Percentiles rank a stretch among this genome's conserved stretches.
phyloP scores from a whole-genome alignment of 352 stramenopile species.

The Globisporangium alternatum region DNA sequence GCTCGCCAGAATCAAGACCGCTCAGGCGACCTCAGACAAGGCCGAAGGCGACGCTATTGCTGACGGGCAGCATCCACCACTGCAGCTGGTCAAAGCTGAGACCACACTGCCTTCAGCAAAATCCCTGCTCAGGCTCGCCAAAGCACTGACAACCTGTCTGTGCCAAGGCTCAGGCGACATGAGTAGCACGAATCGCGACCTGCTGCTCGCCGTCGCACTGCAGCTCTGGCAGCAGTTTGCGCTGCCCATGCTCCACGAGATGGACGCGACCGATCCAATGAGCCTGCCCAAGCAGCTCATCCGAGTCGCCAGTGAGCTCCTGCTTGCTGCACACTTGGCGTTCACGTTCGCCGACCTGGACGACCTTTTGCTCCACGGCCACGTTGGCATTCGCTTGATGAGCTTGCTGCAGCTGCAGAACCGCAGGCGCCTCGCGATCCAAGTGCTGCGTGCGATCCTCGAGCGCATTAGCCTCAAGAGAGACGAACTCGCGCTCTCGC shows the following conservation, averaged over 20 bases:
- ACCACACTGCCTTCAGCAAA: neutral
- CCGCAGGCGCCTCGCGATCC: slow-evolving; percentile 29
- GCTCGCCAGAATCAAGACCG: slow-evolving; percentile 10
- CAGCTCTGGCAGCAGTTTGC: slow-evolving; percentile 41
- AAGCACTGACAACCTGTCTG: slow-evolving; percentile 27
- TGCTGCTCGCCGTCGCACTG: slow-evolving; percentile 31
- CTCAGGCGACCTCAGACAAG: neutral
- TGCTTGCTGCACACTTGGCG: slow-evolving; percentile 40
- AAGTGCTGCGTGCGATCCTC: slow-evolving; percentile 34
- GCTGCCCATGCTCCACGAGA: slow-evolving; percentile 24
- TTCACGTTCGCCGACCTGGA: slow-evolving; percentile 45
- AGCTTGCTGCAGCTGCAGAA: slow-evolving; percentile 30
- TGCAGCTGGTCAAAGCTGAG: neutral
- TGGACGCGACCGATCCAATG: slow-evolving; percentile 27
- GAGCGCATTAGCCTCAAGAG: slow-evolving; percentile 35
- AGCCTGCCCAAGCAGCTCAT: slow-evolving; percentile 21
- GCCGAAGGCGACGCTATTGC: neutral
- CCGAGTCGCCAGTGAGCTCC: slow-evolving; percentile 23
- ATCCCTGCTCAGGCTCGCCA: slow-evolving; percentile 10
- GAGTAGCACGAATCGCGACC: slow-evolving; percentile 25
- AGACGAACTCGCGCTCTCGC: slow-evolving; percentile 30
- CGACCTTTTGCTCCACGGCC: slow-evolving; percentile 46
- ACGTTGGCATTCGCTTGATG: slow-evolving; percentile 39
- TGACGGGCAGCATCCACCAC: neutral
- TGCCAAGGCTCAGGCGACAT: slow-evolving; percentile 22